Evolutionary conservation across 179 eudicot species (phyloP), one percentile per base, ranked within the genome.

Genomic region (Silene coronaria): DNA sequence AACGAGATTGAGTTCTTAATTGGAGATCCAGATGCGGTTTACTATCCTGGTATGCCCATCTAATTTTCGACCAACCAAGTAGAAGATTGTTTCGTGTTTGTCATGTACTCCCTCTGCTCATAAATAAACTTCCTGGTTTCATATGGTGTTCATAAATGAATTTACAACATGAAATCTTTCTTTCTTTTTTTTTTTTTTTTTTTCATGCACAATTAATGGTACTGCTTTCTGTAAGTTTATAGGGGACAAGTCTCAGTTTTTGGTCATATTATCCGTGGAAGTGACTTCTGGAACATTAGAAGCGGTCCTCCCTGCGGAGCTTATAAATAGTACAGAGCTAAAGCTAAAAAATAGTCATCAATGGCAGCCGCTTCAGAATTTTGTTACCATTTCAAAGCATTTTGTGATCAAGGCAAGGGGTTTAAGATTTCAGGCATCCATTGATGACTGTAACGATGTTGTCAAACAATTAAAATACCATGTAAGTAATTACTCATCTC

Each of bases 301-400:
- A 71, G 88, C 91, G 58, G 85, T 78, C 58, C 86, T 95, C 67
- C 97, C 95, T 19, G 84, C 86, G 42, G 83, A 85, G 74, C 96
- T 95, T 57, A 85, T 89, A 42, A 84, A 87, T 65, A 85, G 91
- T 67, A 90, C 97, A 34, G 99, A 95, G 80, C 75, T 90, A 75
- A 92, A 92, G 84, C 76, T 87, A 34, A 87, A 77, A 76, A 75
- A 77, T 58, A 89, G 91, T 75, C 80, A 86, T 78, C 97, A 84
- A 45, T 95, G 97, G 99, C 99, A 89, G 79, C 93, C 91, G 11
- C 89, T 95, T 55, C 88, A 87, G 81, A 88, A 94, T 73, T 95
- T 89, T 82, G 99, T 92, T 57, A 85, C 92, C 76, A 92, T 95
- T 75, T 89, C 96, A 26, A 76, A 82, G 78, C 95, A 89, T 84